Evolutionary conservation across 2,329 filamentous ascomycete genomes (phyloP), one percentile per base, ranked within the genome.

Genomic region (Didymella exigua): DNA sequence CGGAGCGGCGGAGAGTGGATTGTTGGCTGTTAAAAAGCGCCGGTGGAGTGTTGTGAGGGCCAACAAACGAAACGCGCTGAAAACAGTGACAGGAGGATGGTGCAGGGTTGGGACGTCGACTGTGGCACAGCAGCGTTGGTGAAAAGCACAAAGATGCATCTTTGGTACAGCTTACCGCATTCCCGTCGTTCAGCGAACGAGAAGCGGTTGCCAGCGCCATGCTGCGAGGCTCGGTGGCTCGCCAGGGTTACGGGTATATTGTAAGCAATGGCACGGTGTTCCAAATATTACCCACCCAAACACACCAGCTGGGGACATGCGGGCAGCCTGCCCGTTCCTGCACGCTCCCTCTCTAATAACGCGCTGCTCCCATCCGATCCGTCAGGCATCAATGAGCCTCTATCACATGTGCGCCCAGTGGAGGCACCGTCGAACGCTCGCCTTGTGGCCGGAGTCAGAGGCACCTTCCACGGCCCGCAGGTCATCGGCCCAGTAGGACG

Each of bases 101-200:
- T 31, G 38, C 36, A 44, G 27, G 44, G 29, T 29, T 18, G 31
- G 33, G 51, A 36, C 26, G 23, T 21, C 23, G 31, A 30, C 11
- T 49, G 45, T 45, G 30, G 44, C 31, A 48, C 44, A 23, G 44
- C 24, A 21, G 40, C 16, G 37, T 52, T 52, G 41, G 49, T 46
- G 48, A 50, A 42, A 49, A 37, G 53, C 29, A 42, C 26, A 56
- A 56, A 47, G 49, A 44, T 42, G 43, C 58, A 59, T 50, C 24
- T 55, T 61, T 68, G 61, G 62, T 57, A 69, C 64, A 54, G 64
- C 47, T 60, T 62, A 58, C 56, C 30, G 42, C 49, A 52, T 54
- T 16, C n/a, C 48, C 37, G 44, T 46, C 30, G 46, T 21, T 46
- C 31, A 52, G 51, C 46, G 54, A 31, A 50, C 49, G 47, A 50